Percentiles rank a stretch among this genome's conserved stretches.
Conservation (phyloP, 306 rosid species). For the Herpetospermum pedunculosum region DNA sequence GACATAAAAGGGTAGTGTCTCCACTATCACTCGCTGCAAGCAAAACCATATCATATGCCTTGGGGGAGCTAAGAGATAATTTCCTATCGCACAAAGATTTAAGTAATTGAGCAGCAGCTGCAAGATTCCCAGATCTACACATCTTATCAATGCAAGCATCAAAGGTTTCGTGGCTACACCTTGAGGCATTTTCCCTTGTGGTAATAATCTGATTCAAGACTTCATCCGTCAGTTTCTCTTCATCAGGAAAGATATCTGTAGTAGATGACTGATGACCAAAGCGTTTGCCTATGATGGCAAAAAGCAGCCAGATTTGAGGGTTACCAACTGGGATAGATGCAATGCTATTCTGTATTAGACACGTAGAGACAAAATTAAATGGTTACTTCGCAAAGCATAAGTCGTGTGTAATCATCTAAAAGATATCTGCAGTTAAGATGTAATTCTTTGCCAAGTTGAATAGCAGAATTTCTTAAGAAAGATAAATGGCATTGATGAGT, state of each 20-base stretch:
- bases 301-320: conserved; percentile 12
- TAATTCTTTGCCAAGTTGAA: background rate
- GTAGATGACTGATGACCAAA: conserved; percentile 21
- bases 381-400: background rate
- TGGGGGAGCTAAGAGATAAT: conserved; percentile 22
- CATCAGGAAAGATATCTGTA: conserved; percentile 30
- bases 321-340: conserved; percentile 13
- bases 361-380: background rate
- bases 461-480: background rate
- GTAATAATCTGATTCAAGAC: conserved; percentile 30
- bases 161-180: conserved; percentile 15
- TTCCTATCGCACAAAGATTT: conserved; percentile 27
- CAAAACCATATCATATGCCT: conserved; percentile 30
- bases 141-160: conserved; percentile 23
- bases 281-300: conserved; percentile 13
- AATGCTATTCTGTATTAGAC: conserved; percentile 9
- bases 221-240: conserved; percentile 21
- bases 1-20: conserved; percentile 33
- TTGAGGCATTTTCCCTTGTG: conserved; percentile 21
- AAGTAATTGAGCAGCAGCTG: conserved; percentile 31
- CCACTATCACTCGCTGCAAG: conserved; percentile 41
- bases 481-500: conserved; percentile 2
- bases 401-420: background rate
- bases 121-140: conserved; percentile 30
- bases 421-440: background rate